Percentiles rank a stretch among this genome's conserved stretches.
Evolutionary conservation across 495 filamentous ascomycete species (phyloP).

Genomic region (Penicillium subrubescens): DNA sequence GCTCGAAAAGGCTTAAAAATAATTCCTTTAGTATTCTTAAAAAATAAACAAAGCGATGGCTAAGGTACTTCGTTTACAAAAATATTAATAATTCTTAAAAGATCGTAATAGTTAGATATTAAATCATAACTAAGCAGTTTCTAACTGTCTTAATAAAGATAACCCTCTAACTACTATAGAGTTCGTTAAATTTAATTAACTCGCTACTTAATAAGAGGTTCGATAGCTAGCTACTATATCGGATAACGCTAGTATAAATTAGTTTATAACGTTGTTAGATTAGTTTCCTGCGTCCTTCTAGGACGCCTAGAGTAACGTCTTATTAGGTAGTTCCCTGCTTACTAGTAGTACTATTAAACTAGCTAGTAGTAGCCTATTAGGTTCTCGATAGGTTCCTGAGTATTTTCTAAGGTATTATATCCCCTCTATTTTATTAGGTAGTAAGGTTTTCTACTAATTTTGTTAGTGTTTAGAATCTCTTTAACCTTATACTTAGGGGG

Average conservation of each 20-base stretch:
- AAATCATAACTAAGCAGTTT: no score
- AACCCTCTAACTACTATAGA: not conserved
- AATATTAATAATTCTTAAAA: no score
- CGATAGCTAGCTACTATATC: not conserved
- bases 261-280: not conserved
- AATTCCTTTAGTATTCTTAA: not conserved
- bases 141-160: not conserved
- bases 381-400: constrained; percentile 16
- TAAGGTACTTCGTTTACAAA: no score
- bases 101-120: no score
- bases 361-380: constrained; percentile 7
- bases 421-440: constrained; percentile 13
- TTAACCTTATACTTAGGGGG: constrained; percentile 13
- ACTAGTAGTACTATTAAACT: constrained; percentile 4
- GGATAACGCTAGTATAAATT: not conserved
- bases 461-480: not conserved
- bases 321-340: no score
- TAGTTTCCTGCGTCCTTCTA: no score
- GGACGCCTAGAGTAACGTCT: no score
- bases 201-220: not conserved
- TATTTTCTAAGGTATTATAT: constrained; percentile 14
- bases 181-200: not conserved
- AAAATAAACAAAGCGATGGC: not conserved
- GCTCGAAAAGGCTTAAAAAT: no score
- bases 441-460: constrained; percentile 2